A percentile compares a stretch with the other conserved stretches of the same genome.
These are phyloP conservation scores for Suhomyces prunicola DNA, from an alignment of 805 yeast genomes.

Conservation along the genomic window DNA sequence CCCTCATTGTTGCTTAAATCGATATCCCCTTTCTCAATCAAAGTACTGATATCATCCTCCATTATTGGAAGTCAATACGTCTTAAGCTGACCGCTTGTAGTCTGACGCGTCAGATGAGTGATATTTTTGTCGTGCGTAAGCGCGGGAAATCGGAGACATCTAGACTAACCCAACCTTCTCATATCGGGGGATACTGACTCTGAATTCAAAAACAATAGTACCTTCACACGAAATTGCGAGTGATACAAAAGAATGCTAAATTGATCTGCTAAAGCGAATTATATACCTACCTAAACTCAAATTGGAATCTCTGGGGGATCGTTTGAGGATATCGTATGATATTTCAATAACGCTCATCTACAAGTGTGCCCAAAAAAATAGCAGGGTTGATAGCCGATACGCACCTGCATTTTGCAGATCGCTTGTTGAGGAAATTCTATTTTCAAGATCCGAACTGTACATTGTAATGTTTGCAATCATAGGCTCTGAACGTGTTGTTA, in stretches of 20 bases:
- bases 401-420: background rate
- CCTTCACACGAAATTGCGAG: background rate
- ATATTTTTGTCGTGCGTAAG: background rate
- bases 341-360: background rate
- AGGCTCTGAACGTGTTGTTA: background rate
- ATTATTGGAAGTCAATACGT: background rate
- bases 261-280: background rate
- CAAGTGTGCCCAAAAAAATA: background rate
- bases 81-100: background rate
- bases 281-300: background rate
- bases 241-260: background rate
- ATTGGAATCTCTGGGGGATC: background rate
- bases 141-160: background rate
- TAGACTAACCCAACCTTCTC: background rate
- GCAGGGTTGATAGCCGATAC: background rate
- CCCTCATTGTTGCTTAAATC: slow-evolving; percentile 17
- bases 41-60: slow-evolving; percentile 3
- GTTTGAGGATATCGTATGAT: background rate
- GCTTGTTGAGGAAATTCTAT: background rate
- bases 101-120: background rate
- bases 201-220: background rate
- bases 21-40: background rate
- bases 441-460: background rate
- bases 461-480: background rate
- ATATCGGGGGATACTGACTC: background rate